Evolutionary conservation across 805 yeast species (phyloP), one percentile per base, ranked within the genome.

Genomic region (Huiozyma sinensis): DNA sequence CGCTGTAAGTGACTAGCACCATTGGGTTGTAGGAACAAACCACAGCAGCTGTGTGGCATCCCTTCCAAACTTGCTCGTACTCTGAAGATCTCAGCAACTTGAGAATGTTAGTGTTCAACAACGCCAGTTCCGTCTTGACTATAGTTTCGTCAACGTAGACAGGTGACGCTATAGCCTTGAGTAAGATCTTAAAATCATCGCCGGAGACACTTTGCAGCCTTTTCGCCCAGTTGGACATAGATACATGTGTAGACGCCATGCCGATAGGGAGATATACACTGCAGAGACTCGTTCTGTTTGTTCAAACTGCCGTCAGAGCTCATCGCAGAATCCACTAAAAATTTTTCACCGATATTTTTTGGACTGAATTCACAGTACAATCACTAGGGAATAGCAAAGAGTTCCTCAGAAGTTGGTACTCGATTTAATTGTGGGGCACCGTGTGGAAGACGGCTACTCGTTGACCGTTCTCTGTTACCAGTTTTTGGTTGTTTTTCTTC

Each of bases 61-160:
- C 85, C 49, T 76, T 69, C 84, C 85, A 80, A 44, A 75, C 68
- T 39, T 64, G 60, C 40, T 60, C 66, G n/a, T 69, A 66, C 13
- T 67, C 63, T 47, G 68, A 68, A 1, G 77, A 70, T 33, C 67
- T 62, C 44, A 73, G 53, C 38, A 73, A 60, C 51, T 73, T 75
- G 43, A 65, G 50, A 12, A 67, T 56, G 40, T 72, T 65, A 6
- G 64, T 55, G n/a, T 53, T 53, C 27, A 63, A 47, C 9, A 63
- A 47, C 12, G 56, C 54, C 39, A 62, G 44, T 10, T 63, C 67
- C 12, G 63, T 54, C 40, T 62, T 61, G 17, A 63, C 41, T 33
- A 62, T 43, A 32, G 55, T 47, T 40, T 63, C 65, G 39, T 57
- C 52, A 12, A 61, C 55, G 43, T 62, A 63, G 2, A 38, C 46